Percentiles rank a stretch among this genome's conserved stretches.
phyloP scores from a whole-genome alignment of 1,139 yeast genomes.

The Candida glucosophila region DNA sequence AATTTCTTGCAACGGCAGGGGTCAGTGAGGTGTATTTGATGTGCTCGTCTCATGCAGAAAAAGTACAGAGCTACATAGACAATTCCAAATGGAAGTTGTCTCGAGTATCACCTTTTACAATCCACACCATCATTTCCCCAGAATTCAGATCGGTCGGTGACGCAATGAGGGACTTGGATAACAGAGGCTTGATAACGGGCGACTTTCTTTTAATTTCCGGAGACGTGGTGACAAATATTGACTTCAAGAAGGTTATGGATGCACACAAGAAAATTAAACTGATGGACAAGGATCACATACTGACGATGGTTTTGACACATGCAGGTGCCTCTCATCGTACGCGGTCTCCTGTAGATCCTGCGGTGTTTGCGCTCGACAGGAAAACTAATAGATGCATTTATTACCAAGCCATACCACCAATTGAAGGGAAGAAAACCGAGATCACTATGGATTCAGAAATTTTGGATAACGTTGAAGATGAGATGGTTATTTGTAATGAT shows the following conservation, averaged over 20 bases:
- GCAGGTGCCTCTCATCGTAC: constrained; percentile 85
- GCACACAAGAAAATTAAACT: constrained; percentile 66
- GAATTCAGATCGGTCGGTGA: constrained; percentile 93
- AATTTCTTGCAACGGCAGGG: constrained; percentile 84
- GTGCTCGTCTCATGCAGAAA: constrained; percentile 87
- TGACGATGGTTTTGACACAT: constrained; percentile 86
- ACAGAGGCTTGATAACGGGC: constrained; percentile 78
- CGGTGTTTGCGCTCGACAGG: constrained; percentile 74
- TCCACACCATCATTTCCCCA: constrained; percentile 73
- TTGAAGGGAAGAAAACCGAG: constrained; percentile 46
- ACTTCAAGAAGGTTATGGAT: constrained; percentile 63
- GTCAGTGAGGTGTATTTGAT: constrained; percentile 84
- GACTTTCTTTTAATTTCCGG: constrained; percentile 89
- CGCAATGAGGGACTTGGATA: constrained; percentile 92
- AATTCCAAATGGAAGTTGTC: constrained; percentile 67
- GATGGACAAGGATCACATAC: constrained; percentile 79
- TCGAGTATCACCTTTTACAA: constrained; percentile 71
- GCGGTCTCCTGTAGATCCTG: constrained; percentile 70
- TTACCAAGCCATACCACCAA: constrained; percentile 67
- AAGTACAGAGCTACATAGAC: constrained; percentile 73
- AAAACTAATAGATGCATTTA: constrained; percentile 69
- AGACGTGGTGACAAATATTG: constrained; percentile 87
- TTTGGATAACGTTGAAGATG: constrained; percentile 69
- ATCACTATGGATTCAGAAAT: constrained; percentile 78
- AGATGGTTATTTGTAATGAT: constrained; percentile 77